phyloP scores from a whole-genome alignment of 305 asterid genomes.

The Euphrasia arctica region DNA sequence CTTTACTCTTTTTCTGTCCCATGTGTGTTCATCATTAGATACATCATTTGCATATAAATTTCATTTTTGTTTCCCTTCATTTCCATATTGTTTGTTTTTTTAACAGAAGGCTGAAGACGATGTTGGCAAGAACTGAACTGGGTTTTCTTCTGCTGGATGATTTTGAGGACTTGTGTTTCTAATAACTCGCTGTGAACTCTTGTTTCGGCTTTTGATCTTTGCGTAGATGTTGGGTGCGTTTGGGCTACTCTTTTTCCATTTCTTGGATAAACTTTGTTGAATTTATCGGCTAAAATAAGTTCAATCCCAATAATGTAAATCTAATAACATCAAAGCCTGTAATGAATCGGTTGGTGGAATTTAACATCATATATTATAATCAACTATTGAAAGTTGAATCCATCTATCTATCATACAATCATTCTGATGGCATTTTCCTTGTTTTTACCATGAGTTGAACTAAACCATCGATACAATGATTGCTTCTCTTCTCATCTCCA shows the following conservation, averaged over 20 bases:
- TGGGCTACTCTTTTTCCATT: slow-evolving; percentile 3
- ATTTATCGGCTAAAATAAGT: background rate
- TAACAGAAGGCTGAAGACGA: slow-evolving; percentile 38
- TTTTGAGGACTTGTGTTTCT: slow-evolving; percentile 21
- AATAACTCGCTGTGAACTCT: slow-evolving; percentile 16
- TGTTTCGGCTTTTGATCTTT: slow-evolving; percentile 19
- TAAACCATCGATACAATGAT: slow-evolving; percentile 32
- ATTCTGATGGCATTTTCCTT: background rate
- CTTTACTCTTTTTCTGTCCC: background rate
- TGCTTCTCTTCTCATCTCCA: slow-evolving; percentile 37
- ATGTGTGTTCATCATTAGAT: background rate
- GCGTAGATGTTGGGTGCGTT: slow-evolving; percentile 22
- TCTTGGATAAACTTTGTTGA: slow-evolving; percentile 4
- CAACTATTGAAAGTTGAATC: background rate
- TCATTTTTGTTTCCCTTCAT: background rate
- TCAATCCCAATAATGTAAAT: background rate
- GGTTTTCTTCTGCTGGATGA: slow-evolving; percentile 22
- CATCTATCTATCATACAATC: too few relatives aligned
- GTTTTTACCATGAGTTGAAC: slow-evolving; percentile 18
- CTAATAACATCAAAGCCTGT: too few relatives aligned
- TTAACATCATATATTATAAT: background rate
- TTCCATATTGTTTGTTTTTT: background rate
- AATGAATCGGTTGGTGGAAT: background rate
- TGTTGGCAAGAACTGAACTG: slow-evolving; percentile 35
- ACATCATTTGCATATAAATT: background rate